Base-by-base conservation (phyloP, 805 yeast species). In the Candida hispaniensis region DNA sequence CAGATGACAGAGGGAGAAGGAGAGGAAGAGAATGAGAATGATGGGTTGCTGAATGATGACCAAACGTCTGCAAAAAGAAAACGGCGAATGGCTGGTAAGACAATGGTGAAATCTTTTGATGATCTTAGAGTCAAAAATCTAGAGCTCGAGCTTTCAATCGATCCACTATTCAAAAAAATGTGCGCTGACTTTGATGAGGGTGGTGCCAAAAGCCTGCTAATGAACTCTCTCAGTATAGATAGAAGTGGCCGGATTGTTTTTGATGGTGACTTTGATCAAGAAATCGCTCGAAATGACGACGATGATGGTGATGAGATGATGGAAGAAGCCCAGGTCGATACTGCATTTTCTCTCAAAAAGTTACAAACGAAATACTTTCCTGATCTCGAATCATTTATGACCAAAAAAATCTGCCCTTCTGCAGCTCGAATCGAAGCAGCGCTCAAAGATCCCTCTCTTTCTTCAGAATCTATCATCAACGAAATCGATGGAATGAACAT, bases 211-310 rank as follows among this genome's bases (percentile, higher is more conserved):
- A 59, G 60, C 2, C 51, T 64, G 29, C 42, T 58, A n/a, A 52
- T 80, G 79, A 52, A 62, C 56, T 43, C 65, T 58, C 39, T 73
- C 51, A 47, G 67, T 52, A 50, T 56, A 53, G 59, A 57, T 56
- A 63, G 60, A 38, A 55, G 59, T 30, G 74, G 81, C 40, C 72
- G 91, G 73, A 66, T 71, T 18, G 68, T 75, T 6, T 70, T 81
- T 28, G 64, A 70, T 40, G 86, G 82, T 42, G 64, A 82, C 42
- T 71, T 63, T 47, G 59, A 58, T 10, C 61, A 39, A 27, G 47
- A 44, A 8, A 34, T 26, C 9, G 5, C 13, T n/a, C 20, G 15
- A 8, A 44, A 40, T 11, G 38, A 41, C 5, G 28, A 38, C 9
- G 42, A 30, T 45, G 9, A 58, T 60, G 33, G 58, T 57, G 26